A percentile compares a stretch with the other conserved stretches of the same genome.
Conservation (phyloP, 169 alveolate species). For the Amoebophrya sp. region DNA sequence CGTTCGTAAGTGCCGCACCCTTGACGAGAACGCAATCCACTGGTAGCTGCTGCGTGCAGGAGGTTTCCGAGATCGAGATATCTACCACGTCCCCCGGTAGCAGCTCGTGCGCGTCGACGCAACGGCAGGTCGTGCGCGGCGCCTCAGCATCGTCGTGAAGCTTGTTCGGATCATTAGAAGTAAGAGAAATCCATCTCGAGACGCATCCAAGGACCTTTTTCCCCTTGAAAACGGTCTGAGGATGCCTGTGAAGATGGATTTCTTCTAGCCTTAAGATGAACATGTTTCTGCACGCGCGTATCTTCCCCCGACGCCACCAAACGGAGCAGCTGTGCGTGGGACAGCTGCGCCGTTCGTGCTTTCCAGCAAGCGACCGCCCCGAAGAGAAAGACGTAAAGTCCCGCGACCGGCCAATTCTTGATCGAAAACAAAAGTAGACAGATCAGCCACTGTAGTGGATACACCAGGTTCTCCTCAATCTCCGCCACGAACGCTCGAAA, state of each 20-base stretch:
- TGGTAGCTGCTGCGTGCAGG: no score
- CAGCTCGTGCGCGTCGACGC: background rate
- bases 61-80: no score
- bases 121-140: no score
- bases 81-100: background rate
- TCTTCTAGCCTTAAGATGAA: no score
- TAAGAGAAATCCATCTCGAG: no score
- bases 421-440: background rate
- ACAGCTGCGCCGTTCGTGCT: background rate
- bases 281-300: no score
- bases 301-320: background rate
- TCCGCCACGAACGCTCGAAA: background rate
- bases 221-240: no score
- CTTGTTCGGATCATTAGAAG: no score
- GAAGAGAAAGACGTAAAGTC: background rate
- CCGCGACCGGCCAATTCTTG: background rate
- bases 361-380: background rate
- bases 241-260: no score
- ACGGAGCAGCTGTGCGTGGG: background rate
- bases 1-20: background rate
- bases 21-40: background rate
- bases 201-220: no score
- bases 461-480: background rate
- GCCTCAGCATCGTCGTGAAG: no score
- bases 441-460: background rate